Percentiles rank a stretch among this genome's conserved stretches.
Evolutionary conservation across 2,329 filamentous ascomycete species (phyloP).

Genomic region (Epichloe coenophiala): DNA sequence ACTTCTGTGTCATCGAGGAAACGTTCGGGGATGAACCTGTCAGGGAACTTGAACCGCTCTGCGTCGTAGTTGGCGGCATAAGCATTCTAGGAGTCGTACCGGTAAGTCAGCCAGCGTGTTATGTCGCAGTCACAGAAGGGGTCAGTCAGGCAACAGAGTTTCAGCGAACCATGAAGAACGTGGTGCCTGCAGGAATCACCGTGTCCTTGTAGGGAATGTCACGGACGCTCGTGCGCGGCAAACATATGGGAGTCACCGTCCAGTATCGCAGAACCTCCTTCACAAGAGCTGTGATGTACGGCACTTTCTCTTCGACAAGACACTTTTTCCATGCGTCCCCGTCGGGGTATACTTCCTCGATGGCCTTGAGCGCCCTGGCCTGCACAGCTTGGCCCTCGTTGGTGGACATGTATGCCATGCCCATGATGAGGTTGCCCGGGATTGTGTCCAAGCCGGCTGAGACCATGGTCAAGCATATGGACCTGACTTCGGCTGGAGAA

Average conservation of each 20-base stretch:
- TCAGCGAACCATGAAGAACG: constrained; percentile 55
- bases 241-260: constrained; percentile 66
- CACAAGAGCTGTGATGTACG: constrained; percentile 64
- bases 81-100: constrained; percentile 38
- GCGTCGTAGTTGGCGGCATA: constrained; percentile 64
- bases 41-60: constrained; percentile 49
- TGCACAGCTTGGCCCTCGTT: constrained; percentile 57
- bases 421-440: constrained; percentile 67
- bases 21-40: constrained; percentile 54
- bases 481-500: constrained; percentile 54
- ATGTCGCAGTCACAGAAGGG: neutral
- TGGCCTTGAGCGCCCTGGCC: constrained; percentile 53
- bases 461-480: constrained; percentile 72
- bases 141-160: neutral
- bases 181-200: constrained; percentile 59
- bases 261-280: constrained; percentile 70
- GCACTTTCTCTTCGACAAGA: constrained; percentile 58
- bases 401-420: constrained; percentile 61
- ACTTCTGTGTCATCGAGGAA: constrained; percentile 44
- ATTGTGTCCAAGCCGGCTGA: constrained; percentile 73
- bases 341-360: constrained; percentile 56
- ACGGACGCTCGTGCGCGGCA: constrained; percentile 59
- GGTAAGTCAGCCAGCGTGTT: neutral
- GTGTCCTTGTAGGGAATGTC: constrained; percentile 56
- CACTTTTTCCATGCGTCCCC: constrained; percentile 66